Conservation (phyloP, 169 alveolate species). For the Plasmodium gonderi region DNA sequence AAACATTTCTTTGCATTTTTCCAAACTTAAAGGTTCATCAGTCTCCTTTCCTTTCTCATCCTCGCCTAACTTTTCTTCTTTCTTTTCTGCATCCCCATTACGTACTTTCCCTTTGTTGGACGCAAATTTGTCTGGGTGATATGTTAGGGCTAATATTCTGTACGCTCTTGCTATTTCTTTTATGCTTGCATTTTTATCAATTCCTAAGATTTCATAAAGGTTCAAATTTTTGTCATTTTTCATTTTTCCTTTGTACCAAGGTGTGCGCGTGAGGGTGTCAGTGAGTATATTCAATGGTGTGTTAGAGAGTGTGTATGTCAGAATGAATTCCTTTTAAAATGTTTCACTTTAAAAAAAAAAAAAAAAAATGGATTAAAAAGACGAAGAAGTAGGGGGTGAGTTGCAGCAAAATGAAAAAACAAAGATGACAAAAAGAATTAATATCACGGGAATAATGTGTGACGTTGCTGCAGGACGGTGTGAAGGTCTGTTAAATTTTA, state of each 20-base stretch:
- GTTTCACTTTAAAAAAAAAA: too few relatives aligned
- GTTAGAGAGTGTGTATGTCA: too few relatives aligned
- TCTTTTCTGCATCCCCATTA: background rate
- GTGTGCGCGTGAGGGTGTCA: too few relatives aligned
- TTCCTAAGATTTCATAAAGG: conserved; percentile 86
- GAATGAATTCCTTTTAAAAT: too few relatives aligned
- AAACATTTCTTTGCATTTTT: conserved; percentile 78
- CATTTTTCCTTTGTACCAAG: conserved; percentile 13
- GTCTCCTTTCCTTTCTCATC: background rate
- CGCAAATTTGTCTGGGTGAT: conserved; percentile 94
- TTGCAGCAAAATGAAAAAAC: too few relatives aligned
- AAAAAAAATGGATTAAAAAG: too few relatives aligned
- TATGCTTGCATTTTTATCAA: conserved; percentile 81
- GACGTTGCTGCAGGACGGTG: too few relatives aligned
- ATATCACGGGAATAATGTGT: too few relatives aligned
- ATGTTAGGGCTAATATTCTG: conserved; percentile 89
- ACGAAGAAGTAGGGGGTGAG: too few relatives aligned
- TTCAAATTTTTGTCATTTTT: conserved; percentile 51
- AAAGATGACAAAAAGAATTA: too few relatives aligned
- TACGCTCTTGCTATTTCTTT: conserved; percentile 93
- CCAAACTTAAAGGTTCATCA: conserved; percentile 30
- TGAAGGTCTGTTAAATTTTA: too few relatives aligned
- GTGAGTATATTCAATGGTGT: too few relatives aligned
- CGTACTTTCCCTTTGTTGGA: background rate
- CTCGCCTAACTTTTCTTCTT: background rate